phyloP scores from a whole-genome alignment of 1,284 basidiomycete genomes.

The Cutaneotrichosporon sp. region DNA sequence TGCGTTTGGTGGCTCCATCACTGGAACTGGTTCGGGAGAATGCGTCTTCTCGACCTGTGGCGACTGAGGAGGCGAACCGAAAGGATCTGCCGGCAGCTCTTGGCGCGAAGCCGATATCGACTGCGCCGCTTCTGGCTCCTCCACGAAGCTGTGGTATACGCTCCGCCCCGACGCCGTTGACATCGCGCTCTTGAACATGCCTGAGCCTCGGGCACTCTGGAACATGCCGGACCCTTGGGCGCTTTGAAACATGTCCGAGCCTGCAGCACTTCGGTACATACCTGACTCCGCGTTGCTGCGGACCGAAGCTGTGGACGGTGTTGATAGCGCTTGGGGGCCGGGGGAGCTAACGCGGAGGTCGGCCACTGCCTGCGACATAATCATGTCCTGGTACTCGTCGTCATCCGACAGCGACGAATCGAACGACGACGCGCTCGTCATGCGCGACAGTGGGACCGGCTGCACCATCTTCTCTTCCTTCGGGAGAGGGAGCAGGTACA shows the following conservation, averaged over 20 bases:
- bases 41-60: neutral
- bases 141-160: constrained; percentile 20
- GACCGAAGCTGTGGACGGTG: neutral
- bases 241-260: constrained; percentile 14
- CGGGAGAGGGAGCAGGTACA: constrained; percentile 29
- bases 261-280: constrained; percentile 25
- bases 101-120: neutral
- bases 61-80: neutral
- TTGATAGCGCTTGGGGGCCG: neutral
- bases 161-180: constrained; percentile 19
- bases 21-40: neutral
- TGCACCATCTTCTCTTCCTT: neutral
- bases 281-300: neutral
- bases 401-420: constrained; percentile 27
- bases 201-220: constrained; percentile 24
- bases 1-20: neutral
- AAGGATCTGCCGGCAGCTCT: neutral
- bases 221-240: neutral
- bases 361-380: constrained; percentile 56
- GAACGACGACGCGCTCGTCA: constrained; percentile 29
- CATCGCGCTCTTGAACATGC: constrained; percentile 21
- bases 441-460: neutral
- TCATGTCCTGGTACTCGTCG: constrained; percentile 44
- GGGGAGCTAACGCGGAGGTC: constrained; percentile 51
- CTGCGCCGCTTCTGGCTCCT: constrained; percentile 7